Evolutionary conservation across 768 basidiomycete species (phyloP).

Genomic region (Rhodotorula diobovata): DNA sequence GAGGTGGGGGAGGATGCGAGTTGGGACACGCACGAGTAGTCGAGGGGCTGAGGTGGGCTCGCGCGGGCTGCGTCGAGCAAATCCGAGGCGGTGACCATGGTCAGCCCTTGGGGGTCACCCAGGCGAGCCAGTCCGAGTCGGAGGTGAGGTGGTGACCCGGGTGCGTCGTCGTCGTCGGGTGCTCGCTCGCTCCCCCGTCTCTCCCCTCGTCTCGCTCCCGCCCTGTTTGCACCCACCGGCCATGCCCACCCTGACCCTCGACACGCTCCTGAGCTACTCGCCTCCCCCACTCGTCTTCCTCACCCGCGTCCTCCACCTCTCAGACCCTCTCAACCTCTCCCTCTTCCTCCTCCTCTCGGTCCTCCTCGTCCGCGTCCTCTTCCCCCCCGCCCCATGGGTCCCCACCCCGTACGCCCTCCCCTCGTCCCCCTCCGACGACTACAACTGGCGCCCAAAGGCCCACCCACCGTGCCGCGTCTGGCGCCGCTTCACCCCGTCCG

Average conservation of each 20-base stretch:
- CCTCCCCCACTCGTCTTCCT: neutral
- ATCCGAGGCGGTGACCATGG: neutral
- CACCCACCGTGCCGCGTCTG: constrained; percentile 72
- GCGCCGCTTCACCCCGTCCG: constrained; percentile 71
- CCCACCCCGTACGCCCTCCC: constrained; percentile 15
- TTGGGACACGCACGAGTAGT: neutral
- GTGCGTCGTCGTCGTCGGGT: neutral
- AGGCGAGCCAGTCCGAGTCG: too few relatives aligned
- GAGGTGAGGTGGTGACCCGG: too few relatives aligned
- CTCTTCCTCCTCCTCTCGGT: neutral
- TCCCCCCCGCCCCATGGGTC: constrained; percentile 14
- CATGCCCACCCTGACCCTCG: neutral
- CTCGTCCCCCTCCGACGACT: constrained; percentile 50
- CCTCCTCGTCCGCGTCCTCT: constrained; percentile 6
- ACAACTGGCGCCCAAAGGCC: constrained; percentile 84
- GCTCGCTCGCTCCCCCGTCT: neutral
- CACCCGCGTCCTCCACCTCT: neutral
- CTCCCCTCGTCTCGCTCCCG: neutral
- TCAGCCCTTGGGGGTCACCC: too few relatives aligned
- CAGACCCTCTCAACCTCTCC: neutral
- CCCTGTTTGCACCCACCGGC: neutral
- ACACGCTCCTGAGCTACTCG: neutral
- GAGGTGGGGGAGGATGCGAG: constrained; percentile 2
- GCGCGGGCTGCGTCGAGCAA: too few relatives aligned
- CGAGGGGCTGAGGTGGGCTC: neutral